Base-by-base conservation (phyloP, 2,329 filamentous ascomycete species). In the Capronia coronata region DNA sequence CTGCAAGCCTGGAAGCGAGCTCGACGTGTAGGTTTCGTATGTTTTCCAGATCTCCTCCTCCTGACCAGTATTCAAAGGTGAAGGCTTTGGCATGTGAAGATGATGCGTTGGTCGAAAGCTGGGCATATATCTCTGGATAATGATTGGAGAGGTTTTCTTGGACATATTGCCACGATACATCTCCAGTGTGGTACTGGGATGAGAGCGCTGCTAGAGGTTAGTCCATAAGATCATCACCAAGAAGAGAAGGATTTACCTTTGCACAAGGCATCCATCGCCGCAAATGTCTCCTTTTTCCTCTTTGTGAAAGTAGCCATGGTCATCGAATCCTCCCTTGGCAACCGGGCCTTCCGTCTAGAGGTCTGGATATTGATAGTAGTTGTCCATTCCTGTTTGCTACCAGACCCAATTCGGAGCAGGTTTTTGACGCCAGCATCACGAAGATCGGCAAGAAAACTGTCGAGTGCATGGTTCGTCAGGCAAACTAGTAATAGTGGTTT, bases 391-490 rank as follows among this genome's bases (percentile, higher is more conserved):
- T 56, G 48, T 46, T 62, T 64, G 43, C 63, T 65, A n/a, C 57
- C 56, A 11, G 55, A 43, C 16, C 64, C 64, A 37, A 65, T 32
- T 14, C 64, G 59, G 11, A 62, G 58, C 6, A 66, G 49, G n/a
- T 57, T 52, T 3, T 39, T 49, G 2, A 65, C 49, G 2, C 62
- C 63, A 14, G 58, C 50, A 10, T 61, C 54, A 14, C 51, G 38
- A 3, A 66, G 49, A 32, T 60, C 59, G 21, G 54, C 52, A 1
- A 66, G 52, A 30, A 65, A 64, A 29, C 52, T 60, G 41, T 65
- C 64, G 8, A 65, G 59, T 10, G 63, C 64, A 45, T 65, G 64
- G 42, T 65, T 66, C 8, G 64, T 65, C 44, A 62, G 52, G 43
- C 62, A 65, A 2, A 63, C 63, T 3, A 61, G 52, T 8, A 65